Percentiles rank a stretch among this genome's conserved stretches.
Conservation (phyloP, 2,329 filamentous ascomycete species). For the Tolypocladium album region DNA sequence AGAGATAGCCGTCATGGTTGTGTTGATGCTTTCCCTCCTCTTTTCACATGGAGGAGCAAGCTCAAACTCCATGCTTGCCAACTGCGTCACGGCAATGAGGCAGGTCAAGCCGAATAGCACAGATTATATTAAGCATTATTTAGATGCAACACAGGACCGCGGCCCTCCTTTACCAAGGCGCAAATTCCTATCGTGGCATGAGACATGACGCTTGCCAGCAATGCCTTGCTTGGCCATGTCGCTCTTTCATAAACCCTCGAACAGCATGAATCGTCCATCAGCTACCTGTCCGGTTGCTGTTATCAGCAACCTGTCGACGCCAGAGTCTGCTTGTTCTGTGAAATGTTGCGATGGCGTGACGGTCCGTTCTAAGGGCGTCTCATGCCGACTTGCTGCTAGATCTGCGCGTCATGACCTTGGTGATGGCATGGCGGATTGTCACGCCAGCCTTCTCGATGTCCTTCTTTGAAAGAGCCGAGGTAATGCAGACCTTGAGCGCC, state of each 20-base stretch:
- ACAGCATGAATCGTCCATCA: not conserved
- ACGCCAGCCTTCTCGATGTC: slow-evolving; percentile 91
- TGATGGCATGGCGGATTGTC: slow-evolving; percentile 82
- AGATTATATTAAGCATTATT: not conserved
- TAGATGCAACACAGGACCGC: not conserved
- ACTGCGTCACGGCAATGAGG: not conserved
- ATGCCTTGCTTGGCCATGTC: not conserved
- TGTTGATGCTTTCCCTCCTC: too few species aligned
- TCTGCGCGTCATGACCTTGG: slow-evolving; percentile 72
- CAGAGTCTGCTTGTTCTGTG: not conserved
- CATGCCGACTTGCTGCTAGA: slow-evolving; percentile 27
- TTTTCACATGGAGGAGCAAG: not conserved
- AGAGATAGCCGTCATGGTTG: too few species aligned
- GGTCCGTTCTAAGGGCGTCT: not conserved
- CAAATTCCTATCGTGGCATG: too few species aligned
- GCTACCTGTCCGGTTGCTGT: not conserved
- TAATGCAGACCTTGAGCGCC: slow-evolving; percentile 85
- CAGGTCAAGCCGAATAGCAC: not conserved
- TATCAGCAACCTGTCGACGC: not conserved
- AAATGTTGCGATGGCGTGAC: not conserved
- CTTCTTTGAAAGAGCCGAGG: slow-evolving; percentile 78
- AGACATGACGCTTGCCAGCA: not conserved
- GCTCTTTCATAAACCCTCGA: not conserved
- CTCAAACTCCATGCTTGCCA: not conserved
- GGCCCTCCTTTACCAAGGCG: not conserved